phyloP scores from a whole-genome alignment of 306 rosid species.

The Pyrus betulifolia region DNA sequence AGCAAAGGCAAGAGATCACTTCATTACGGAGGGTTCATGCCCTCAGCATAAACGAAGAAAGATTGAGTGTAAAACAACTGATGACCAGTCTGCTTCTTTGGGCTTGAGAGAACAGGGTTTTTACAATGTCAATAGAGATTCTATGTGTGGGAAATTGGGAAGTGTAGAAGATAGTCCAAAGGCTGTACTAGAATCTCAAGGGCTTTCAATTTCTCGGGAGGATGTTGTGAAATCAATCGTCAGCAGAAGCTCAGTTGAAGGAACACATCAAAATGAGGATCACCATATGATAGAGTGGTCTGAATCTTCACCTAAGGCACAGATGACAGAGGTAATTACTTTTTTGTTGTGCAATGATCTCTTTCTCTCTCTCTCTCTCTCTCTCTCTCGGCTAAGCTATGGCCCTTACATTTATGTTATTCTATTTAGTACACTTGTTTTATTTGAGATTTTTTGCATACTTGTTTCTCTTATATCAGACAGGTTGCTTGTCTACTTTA shows the following conservation, averaged over 20 bases:
- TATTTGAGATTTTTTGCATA: neutral
- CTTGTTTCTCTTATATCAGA: neutral
- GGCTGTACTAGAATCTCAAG: slow-evolving; percentile 25
- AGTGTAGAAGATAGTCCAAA: slow-evolving; percentile 27
- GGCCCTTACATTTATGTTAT: neutral
- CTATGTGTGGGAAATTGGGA: slow-evolving; percentile 16
- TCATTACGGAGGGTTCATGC: slow-evolving; percentile 31
- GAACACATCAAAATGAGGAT: slow-evolving; percentile 23
- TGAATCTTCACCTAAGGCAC: slow-evolving; percentile 27
- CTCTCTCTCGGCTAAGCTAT: neutral
- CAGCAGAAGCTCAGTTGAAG: slow-evolving; percentile 19
- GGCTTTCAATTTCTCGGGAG: slow-evolving; percentile 26
- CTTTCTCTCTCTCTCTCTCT: neutral
- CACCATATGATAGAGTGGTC: slow-evolving; percentile 22
- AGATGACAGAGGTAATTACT: slow-evolving; percentile 44
- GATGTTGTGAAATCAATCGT: slow-evolving; percentile 7
- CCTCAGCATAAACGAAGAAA: slow-evolving; percentile 50
- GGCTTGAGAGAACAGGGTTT: slow-evolving; percentile 22
- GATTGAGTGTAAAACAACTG: slow-evolving; percentile 21
- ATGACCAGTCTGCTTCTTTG: slow-evolving; percentile 24
- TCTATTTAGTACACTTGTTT: neutral
- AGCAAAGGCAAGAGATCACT: slow-evolving; percentile 11
- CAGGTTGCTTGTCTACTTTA: neutral
- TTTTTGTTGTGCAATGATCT: slow-evolving; percentile 5
- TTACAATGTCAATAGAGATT: slow-evolving; percentile 19